Evolutionary conservation across 2,329 filamentous ascomycete species (phyloP), one percentile per base, ranked within the genome.

Genomic region (Penicillium vulpinum): DNA sequence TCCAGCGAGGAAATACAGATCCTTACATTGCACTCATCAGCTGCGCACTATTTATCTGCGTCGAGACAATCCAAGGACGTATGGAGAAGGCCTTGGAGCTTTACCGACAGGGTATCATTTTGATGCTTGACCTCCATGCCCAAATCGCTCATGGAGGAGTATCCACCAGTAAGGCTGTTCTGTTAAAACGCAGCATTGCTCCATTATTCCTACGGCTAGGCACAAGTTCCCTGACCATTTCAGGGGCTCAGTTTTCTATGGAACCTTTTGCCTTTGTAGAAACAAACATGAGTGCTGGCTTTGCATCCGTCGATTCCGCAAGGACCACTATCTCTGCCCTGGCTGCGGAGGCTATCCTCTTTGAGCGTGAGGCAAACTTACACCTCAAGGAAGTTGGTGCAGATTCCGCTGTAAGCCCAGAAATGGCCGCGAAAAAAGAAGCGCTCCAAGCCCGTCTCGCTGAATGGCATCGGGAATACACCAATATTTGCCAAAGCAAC

Each of bases 1-100:
- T 73, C 21, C 60, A 63, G 33, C 56, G 60, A 13, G 65, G 66
- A 2, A 52, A 22, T 2, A 51, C 63, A 24, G 64, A 71, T 33
- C 59, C 60, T 8, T 68, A 69, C 18, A 56, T 71, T 36, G 67
- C 67, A 11, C 56, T 73, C 24, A 63, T 73, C 11, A 73, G 57
- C 21, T 73, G 70, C 38, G 59, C 70, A 0, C 52, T 73, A 5
- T 73, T 70, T n/a, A 72, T 72, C 18, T 73, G 71, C 56, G 70
- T 73, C 15, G 71, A 73, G 45, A 58, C 58, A 0, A 52, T 72
- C 1, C 62, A 69, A 33, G 70, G 67, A 2, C 60, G 56, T 16
- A 47, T 66, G 21, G 59, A 61, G 6, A 64, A 71, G 9, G 68
- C 67, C 6, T 35, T 68, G 1, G 60, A 56, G 4, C 62, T 73